Percentiles rank a stretch among this genome's conserved stretches.
Conservation (phyloP, 2,329 filamentous ascomycete genomes). For the Fusarium humuli region DNA sequence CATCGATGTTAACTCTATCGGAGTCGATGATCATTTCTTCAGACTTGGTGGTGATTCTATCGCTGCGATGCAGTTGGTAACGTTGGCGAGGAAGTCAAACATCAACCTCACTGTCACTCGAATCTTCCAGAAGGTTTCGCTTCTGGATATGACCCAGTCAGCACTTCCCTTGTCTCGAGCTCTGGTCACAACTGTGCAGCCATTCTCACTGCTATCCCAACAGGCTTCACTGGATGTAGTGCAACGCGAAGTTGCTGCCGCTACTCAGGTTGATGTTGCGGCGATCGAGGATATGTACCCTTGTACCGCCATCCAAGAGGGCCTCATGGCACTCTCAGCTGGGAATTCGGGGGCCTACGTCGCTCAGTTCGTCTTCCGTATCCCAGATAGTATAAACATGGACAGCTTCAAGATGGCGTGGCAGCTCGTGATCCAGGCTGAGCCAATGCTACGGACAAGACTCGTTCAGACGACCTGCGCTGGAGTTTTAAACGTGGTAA, state of each 20-base stretch:
- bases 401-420: constrained; percentile 34
- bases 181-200: background rate
- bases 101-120: constrained; percentile 57
- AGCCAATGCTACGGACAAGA: constrained; percentile 33
- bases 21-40: constrained; percentile 56
- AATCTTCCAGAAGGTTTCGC: constrained; percentile 52
- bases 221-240: background rate
- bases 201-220: constrained; percentile 29
- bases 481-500: constrained; percentile 37
- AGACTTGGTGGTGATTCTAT: constrained; percentile 55
- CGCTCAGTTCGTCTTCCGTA: constrained; percentile 35
- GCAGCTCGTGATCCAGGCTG: constrained; percentile 9
- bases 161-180: constrained; percentile 26
- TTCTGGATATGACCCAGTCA: constrained; percentile 38
- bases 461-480: constrained; percentile 33
- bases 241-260: background rate
- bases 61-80: constrained; percentile 40
- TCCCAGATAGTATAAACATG: constrained; percentile 16
- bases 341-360: constrained; percentile 38
- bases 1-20: constrained; percentile 12
- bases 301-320: constrained; percentile 40
- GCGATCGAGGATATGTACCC: constrained; percentile 33
- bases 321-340: constrained; percentile 38
- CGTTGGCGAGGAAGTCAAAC: constrained; percentile 52
- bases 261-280: background rate